These are phyloP conservation scores for Coelastrella sp. DNA, from an alignment of 139 green algal species.

Conservation along the genomic window DNA sequence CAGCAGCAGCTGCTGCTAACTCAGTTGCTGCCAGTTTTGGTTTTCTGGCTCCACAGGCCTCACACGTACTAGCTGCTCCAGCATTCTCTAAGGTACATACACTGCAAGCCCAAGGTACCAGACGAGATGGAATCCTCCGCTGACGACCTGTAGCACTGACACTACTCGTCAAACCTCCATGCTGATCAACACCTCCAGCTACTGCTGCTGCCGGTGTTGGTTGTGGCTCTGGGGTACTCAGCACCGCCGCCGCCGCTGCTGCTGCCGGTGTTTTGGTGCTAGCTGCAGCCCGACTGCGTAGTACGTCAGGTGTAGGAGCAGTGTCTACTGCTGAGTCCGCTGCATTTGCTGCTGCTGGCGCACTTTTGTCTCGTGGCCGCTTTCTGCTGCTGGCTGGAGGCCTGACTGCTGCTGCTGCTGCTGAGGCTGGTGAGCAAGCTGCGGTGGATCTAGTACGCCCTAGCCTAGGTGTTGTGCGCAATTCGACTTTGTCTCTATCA, in stretches of 20 bases:
- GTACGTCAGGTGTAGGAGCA: background rate
- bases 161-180: background rate
- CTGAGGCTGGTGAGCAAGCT: background rate
- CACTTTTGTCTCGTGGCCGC: background rate
- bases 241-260: background rate
- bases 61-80: background rate
- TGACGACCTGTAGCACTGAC: background rate
- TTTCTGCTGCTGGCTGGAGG: background rate
- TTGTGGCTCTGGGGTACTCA: background rate
- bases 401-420: background rate
- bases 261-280: background rate
- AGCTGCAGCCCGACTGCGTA: background rate
- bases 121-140: background rate
- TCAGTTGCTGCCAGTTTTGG: background rate
- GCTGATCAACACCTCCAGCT: background rate
- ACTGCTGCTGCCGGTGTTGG: background rate
- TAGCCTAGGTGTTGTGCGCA: too few species aligned
- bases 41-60: background rate
- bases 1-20: constrained; percentile 25
- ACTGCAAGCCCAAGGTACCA: background rate
- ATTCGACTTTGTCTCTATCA: too few species aligned
- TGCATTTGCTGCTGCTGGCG: constrained; percentile 33
- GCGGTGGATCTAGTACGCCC: too few species aligned
- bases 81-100: background rate
- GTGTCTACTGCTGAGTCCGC: background rate